Evolutionary conservation across 2,329 filamentous ascomycete genomes (phyloP), one percentile per base, ranked within the genome.

Genomic region (Aspergillus pseudoglaucus): DNA sequence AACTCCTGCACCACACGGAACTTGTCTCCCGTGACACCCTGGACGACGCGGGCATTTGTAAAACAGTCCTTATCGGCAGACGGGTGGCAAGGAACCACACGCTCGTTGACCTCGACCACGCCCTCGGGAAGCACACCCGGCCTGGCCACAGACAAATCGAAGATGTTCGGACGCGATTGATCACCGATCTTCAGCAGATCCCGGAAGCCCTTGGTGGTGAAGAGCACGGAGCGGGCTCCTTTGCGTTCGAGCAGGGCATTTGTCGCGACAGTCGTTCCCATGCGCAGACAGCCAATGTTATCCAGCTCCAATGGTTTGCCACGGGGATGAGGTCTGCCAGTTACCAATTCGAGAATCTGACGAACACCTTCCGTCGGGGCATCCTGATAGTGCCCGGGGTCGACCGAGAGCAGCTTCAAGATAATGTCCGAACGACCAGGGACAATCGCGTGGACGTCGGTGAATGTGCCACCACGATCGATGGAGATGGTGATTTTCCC

Each of bases 191-290:
- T 80, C 25, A 95, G 74, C 53, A 90, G 88, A 67, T 96, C 90
- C 52, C 81, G 84, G 73, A 95, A 95, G 0, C 90, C 90, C 58
- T 84, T 85, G 0, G 90, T 95, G 6, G 93, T 88, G 2, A 95
- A 81, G 67, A 96, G 79, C 10, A 87, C 90, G 59, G 91, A 91
- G 55, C 83, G 83, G 68, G 94, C 89, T 43, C 90, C 90, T 66
- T 95, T 95, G 54, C 90, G 77, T 69, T 96, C 90, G 2, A 96
- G 76, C 50, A 95, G 70, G 0, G 90, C 90, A 66, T 95, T 95
- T 0, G 90, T 95, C 4, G 90, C 90, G 10, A 95, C 90, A 0
- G 90, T 95, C 3, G 90, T 95, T 45, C 90, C 90, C 90, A 95
- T 95, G 45, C 90, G 84, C 60, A 95, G 91, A 30, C 60, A 64